Evolutionary conservation across 768 basidiomycete species (phyloP).

Genomic region (Termitomyces titanicus): DNA sequence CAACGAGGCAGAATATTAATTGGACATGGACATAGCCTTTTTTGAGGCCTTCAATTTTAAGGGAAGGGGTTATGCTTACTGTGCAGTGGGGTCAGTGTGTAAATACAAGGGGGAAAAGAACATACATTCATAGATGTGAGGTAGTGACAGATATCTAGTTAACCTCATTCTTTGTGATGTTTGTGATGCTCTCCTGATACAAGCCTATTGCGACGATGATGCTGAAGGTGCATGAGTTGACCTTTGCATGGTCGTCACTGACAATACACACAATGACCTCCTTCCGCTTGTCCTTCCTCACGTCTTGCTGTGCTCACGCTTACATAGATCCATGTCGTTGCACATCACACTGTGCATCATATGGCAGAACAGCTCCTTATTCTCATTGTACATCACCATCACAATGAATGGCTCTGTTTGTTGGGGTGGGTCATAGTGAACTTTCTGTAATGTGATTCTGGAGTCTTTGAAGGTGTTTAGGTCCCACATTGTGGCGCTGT

Average conservation of each 20-base stretch:
- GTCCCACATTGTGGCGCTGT: conserved; percentile 93
- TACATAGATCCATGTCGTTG: conserved; percentile 87
- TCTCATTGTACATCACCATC: conserved; percentile 97
- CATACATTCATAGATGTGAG: conserved; percentile 81
- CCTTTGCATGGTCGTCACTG: conserved; percentile 81
- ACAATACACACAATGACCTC: conserved; percentile 95
- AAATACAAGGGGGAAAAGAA: no score
- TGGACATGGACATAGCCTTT: conserved; percentile 86
- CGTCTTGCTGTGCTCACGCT: conserved; percentile 82
- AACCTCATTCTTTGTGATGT: conserved; percentile 76
- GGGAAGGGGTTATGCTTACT: conserved; percentile 71
- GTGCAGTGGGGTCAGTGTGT: no score
- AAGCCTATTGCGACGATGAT: conserved; percentile 92
- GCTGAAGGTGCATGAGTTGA: conserved; percentile 78
- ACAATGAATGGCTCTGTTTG: conserved; percentile 95
- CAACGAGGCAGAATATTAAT: conserved; percentile 84
- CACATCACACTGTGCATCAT: conserved; percentile 97
- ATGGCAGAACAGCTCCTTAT: conserved; percentile 85
- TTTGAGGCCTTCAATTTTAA: conserved; percentile 79
- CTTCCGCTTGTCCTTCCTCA: conserved; percentile 98
- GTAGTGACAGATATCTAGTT: conserved; percentile 79
- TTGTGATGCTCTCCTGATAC: conserved; percentile 92
- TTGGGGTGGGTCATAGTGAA: conserved; percentile 90
- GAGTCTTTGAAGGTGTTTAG: conserved; percentile 85
- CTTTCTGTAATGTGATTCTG: conserved; percentile 85